Conservation (phyloP, 208 protist species). For the Tritrichomonas foetus region DNA sequence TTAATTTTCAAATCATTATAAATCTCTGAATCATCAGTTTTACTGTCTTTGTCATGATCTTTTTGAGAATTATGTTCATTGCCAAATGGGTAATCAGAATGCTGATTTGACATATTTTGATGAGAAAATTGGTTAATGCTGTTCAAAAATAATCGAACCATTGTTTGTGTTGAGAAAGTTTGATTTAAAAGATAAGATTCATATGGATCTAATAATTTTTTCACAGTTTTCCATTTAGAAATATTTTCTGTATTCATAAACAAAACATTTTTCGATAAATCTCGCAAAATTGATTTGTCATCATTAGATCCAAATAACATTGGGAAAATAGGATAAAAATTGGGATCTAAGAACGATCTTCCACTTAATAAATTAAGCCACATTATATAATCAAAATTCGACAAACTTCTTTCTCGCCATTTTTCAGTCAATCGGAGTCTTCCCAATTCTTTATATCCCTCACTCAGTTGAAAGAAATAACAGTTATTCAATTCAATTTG, state of each 20-base stretch:
- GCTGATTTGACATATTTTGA: too few species aligned
- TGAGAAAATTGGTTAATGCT: too few species aligned
- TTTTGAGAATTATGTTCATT: too few species aligned
- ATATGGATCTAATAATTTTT: too few species aligned
- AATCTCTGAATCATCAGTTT: too few species aligned
- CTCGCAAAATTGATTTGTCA: not conserved
- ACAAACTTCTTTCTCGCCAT: not conserved
- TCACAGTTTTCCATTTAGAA: too few species aligned
- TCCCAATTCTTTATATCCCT: not conserved
- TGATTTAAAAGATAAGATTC: too few species aligned
- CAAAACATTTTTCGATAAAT: not conserved
- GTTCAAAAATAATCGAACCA: too few species aligned
- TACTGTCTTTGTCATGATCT: too few species aligned
- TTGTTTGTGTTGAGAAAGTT: too few species aligned
- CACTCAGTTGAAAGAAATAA: not conserved
- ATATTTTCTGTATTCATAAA: not conserved
- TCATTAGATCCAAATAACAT: not conserved
- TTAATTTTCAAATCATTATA: too few species aligned
- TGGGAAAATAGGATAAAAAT: conserved; percentile 24
- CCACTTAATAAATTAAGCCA: not conserved
- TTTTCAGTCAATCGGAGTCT: not conserved
- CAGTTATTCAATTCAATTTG: not conserved
- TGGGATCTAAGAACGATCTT: not conserved
- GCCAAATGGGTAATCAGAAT: too few species aligned
- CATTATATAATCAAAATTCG: conserved; percentile 13